phyloP scores from a whole-genome alignment of 169 alveolate species.

The Toxoplasma gondii region DNA sequence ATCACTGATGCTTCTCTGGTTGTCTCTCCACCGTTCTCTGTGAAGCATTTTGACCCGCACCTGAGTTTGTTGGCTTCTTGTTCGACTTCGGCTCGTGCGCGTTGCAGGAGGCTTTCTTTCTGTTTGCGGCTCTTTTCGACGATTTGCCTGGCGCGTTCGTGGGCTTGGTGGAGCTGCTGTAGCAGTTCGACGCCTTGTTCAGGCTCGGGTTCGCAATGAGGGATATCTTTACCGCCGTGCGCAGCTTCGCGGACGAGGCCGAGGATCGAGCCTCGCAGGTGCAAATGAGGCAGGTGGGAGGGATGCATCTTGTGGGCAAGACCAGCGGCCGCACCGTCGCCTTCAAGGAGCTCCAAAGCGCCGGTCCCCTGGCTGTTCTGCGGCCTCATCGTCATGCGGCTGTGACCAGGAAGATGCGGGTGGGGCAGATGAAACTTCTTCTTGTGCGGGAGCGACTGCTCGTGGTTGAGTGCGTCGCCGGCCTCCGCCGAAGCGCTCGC shows the following conservation, averaged over 20 bases:
- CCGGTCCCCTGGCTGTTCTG: neutral
- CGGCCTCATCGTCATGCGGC: neutral
- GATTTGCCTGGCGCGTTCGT: constrained; percentile 1
- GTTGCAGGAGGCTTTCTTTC: neutral
- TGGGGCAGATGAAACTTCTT: constrained; percentile 17
- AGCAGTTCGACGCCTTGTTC: neutral
- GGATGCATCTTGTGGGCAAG: neutral
- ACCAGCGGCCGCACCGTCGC: neutral
- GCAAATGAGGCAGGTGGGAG: neutral
- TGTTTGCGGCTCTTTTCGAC: neutral
- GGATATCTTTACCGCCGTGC: neutral
- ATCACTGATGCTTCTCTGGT: too few relatives aligned
- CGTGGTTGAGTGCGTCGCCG: neutral
- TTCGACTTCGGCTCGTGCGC: constrained; percentile 14
- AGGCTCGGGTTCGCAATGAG: neutral
- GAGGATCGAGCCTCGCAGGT: neutral
- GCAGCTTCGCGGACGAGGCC: neutral
- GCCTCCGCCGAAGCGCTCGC: neutral
- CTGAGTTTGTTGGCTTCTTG: neutral
- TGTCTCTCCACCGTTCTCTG: too few relatives aligned
- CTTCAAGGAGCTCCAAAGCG: neutral
- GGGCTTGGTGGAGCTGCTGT: constrained; percentile 21
- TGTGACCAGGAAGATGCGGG: constrained; percentile 25
- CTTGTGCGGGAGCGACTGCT: neutral
- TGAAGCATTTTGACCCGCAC: neutral